phyloP scores from a whole-genome alignment of 2,329 filamentous ascomycete species.

The Juglanconis oblonga region DNA sequence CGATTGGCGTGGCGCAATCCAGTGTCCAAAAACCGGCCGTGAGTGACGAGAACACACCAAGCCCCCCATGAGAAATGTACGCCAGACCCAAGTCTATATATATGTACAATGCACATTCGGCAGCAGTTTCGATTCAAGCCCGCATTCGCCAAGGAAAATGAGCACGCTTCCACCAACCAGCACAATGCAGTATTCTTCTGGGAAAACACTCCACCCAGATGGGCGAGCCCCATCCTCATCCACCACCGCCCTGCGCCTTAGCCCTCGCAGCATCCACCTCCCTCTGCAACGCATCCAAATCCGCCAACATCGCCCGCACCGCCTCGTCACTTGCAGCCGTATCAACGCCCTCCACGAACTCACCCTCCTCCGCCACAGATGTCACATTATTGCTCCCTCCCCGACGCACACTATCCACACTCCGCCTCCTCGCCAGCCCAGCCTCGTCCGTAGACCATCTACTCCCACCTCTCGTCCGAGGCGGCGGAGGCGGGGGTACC shows the following conservation, averaged over 20 bases:
- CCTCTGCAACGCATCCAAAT: constrained; percentile 67
- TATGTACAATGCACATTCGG: too few species aligned
- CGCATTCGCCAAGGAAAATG: too few species aligned
- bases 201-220: too few species aligned
- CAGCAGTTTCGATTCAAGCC: too few species aligned
- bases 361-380: constrained; percentile 19
- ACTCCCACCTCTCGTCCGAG: constrained; percentile 45
- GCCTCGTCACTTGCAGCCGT: constrained; percentile 30
- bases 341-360: constrained; percentile 29
- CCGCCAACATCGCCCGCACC: constrained; percentile 63
- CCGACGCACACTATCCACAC: constrained; percentile 27
- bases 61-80: too few species aligned
- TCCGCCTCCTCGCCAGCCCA: constrained; percentile 26
- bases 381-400: constrained; percentile 20
- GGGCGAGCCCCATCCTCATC: constrained; percentile 6
- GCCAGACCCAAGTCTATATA: too few species aligned
- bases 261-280: constrained; percentile 69
- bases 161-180: too few species aligned
- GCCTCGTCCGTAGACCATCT: constrained; percentile 39
- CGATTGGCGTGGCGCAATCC: too few species aligned
- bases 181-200: too few species aligned
- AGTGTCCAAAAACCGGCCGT: too few species aligned
- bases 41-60: too few species aligned
- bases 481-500: constrained; percentile 45
- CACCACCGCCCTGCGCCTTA: constrained; percentile 29